Evolutionary conservation across 1,139 yeast genomes (phyloP).

Genomic region (Candida dubliniensis): DNA sequence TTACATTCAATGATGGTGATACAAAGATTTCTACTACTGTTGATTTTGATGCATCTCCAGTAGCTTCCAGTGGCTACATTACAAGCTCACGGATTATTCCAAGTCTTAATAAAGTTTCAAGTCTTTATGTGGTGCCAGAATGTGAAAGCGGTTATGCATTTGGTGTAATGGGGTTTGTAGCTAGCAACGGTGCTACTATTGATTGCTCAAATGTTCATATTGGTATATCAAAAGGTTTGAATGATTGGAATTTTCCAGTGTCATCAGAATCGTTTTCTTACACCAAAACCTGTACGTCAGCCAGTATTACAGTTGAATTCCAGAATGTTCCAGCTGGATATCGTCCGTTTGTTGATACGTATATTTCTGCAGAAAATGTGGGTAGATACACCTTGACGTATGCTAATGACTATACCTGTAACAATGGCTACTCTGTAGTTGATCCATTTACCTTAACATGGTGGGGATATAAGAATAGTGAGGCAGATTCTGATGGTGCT

Average conservation of each 20-base stretch:
- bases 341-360: slow-evolving; percentile 27
- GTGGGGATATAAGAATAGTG: slow-evolving; percentile 13
- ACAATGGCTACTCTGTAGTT: slow-evolving; percentile 1
- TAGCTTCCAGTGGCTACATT: neutral
- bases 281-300: slow-evolving; percentile 18
- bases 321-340: slow-evolving; percentile 31
- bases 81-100: neutral
- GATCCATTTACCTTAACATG: slow-evolving; percentile 8
- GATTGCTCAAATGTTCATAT: slow-evolving; percentile 25
- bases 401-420: slow-evolving; percentile 19
- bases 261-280: slow-evolving; percentile 7
- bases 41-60: slow-evolving; percentile 11
- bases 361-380: slow-evolving; percentile 8
- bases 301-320: slow-evolving; percentile 16
- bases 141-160: slow-evolving; percentile 26
- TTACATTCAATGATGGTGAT: slow-evolving; percentile 30
- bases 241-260: slow-evolving; percentile 24
- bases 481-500: neutral
- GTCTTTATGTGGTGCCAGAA: slow-evolving; percentile 22
- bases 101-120: slow-evolving; percentile 14
- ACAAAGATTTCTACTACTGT: slow-evolving; percentile 20
- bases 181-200: slow-evolving; percentile 5
- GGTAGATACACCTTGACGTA: slow-evolving; percentile 1
- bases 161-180: slow-evolving; percentile 25
- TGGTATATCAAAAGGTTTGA: slow-evolving; percentile 23